phyloP scores from a whole-genome alignment of 164 flowering plant species.

The Piper longum region DNA sequence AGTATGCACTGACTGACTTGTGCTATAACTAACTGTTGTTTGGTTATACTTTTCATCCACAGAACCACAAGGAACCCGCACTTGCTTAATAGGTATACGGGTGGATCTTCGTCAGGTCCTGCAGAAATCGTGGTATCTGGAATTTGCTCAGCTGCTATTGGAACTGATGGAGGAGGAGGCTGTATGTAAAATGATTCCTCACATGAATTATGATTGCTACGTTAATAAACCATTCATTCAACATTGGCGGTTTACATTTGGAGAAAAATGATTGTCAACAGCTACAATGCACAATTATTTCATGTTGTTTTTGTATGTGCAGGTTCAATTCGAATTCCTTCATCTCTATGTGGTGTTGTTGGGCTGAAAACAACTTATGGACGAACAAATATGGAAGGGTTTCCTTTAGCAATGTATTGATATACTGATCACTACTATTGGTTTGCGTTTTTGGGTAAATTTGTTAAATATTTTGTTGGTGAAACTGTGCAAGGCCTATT shows the following conservation, averaged over 20 bases:
- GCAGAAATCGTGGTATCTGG: slow-evolving; percentile 93
- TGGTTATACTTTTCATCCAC: slow-evolving; percentile 1
- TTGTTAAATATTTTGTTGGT: too few species aligned
- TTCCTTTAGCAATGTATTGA: background rate
- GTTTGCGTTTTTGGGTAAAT: background rate
- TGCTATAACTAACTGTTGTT: background rate
- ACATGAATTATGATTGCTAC: background rate
- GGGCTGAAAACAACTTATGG: slow-evolving; percentile 86
- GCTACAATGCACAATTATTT: slow-evolving; percentile 2
- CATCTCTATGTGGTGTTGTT: slow-evolving; percentile 92
- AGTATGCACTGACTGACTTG: background rate
- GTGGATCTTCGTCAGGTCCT: slow-evolving; percentile 97
- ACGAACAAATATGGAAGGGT: slow-evolving; percentile 38
- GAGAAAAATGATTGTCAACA: slow-evolving; percentile 1
- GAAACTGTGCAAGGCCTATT: too few species aligned
- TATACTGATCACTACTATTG: background rate
- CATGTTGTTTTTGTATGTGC: slow-evolving; percentile 12
- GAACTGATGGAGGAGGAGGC: slow-evolving; percentile 99
- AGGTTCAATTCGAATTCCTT: slow-evolving; percentile 94
- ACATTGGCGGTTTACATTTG: background rate
- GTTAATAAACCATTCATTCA: too few species aligned
- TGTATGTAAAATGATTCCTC: slow-evolving; percentile 9
- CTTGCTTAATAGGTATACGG: slow-evolving; percentile 71
- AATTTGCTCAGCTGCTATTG: slow-evolving; percentile 85
- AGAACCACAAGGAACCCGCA: slow-evolving; percentile 94